phyloP scores from a whole-genome alignment of 169 alveolate species.

The Eimeria sp. region DNA sequence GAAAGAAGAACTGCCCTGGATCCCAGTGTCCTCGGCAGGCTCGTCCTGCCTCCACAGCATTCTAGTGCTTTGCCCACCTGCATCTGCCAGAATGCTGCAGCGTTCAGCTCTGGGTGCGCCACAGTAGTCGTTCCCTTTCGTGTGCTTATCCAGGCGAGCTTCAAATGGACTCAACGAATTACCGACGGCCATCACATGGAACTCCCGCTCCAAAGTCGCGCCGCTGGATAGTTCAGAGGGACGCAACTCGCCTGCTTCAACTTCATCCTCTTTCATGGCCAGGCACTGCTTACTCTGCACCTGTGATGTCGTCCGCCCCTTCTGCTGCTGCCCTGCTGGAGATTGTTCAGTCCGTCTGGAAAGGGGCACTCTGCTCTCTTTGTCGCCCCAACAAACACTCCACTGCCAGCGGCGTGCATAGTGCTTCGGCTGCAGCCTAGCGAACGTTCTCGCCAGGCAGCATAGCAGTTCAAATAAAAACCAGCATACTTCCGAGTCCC shows the following conservation, averaged over 20 bases:
- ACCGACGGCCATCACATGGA: background rate
- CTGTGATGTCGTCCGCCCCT: background rate
- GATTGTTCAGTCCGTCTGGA: background rate
- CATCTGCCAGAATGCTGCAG: background rate
- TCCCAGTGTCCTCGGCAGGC: background rate
- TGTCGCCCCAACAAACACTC: background rate
- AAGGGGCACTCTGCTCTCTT: background rate
- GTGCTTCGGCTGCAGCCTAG: slow-evolving; percentile 33
- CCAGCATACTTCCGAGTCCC: slow-evolving; percentile 52
- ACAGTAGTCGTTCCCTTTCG: background rate
- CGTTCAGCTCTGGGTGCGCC: background rate
- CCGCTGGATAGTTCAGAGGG: background rate
- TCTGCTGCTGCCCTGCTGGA: background rate
- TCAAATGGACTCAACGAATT: background rate
- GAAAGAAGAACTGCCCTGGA: background rate
- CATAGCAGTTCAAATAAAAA: slow-evolving; percentile 58
- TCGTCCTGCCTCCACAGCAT: background rate
- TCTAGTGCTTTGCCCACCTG: background rate
- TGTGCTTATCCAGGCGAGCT: background rate
- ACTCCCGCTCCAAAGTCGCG: background rate
- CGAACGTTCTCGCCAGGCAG: slow-evolving; percentile 51
- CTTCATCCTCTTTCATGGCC: background rate
- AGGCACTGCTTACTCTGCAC: background rate
- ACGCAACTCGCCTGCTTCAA: slow-evolving; percentile 39
- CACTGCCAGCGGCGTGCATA: slow-evolving; percentile 24